Conservation (phyloP, 441 rosid species). For the Erodium chrysanthum region DNA sequence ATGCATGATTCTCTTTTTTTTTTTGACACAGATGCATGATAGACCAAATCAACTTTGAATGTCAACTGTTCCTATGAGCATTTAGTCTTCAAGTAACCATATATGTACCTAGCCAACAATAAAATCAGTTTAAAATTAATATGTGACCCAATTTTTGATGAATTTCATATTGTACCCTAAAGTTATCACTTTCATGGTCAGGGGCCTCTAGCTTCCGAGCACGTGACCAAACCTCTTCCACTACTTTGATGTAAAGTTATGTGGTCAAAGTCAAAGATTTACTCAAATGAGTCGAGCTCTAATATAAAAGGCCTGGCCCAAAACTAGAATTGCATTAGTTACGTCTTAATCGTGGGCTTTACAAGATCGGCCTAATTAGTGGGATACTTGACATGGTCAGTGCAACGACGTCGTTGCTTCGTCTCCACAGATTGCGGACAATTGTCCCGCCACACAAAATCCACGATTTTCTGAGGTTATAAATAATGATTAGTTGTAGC, state of each 20-base stretch:
- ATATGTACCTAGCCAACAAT: no score
- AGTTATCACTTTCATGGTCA: not conserved
- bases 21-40: no score
- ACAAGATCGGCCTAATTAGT: not conserved
- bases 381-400: not conserved
- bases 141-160: no score
- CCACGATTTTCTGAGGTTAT: not conserved
- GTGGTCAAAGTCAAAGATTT: no score
- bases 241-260: not conserved
- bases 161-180: not conserved
- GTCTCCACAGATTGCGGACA: not conserved
- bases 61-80: no score
- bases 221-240: not conserved
- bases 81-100: no score
- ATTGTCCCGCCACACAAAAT: not conserved
- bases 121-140: no score
- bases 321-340: not conserved
- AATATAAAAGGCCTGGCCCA: not conserved
- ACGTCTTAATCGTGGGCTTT: not conserved
- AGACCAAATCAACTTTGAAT: no score
- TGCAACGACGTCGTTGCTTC: not conserved
- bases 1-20: no score
- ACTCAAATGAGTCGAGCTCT: no score
- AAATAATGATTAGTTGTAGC: not conserved
- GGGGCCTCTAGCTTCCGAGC: not conserved